phyloP scores from a whole-genome alignment of 768 basidiomycete genomes.

The Hygrocybe punicea region DNA sequence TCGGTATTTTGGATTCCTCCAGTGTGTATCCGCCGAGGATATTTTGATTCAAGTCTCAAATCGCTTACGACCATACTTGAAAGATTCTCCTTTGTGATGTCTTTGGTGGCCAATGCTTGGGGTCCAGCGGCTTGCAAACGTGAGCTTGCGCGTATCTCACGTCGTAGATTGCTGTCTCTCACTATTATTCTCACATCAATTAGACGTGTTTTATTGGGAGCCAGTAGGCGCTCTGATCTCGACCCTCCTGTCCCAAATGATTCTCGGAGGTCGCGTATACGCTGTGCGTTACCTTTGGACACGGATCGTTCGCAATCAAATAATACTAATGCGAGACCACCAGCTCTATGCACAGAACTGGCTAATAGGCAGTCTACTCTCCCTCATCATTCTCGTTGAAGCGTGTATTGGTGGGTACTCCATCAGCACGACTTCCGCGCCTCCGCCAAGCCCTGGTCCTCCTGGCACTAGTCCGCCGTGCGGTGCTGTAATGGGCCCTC shows the following conservation, averaged over 20 bases:
- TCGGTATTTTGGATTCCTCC: conserved; percentile 26
- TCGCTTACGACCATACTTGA: background rate
- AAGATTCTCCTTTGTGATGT: no score
- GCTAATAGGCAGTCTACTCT: conserved; percentile 11
- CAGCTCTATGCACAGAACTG: conserved; percentile 8
- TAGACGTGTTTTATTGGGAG: conserved; percentile 23
- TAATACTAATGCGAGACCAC: background rate
- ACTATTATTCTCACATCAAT: background rate
- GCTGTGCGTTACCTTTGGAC: conserved; percentile 12
- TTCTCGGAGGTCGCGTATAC: conserved; percentile 25
- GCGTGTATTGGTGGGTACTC: conserved; percentile 17
- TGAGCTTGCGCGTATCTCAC: no score
- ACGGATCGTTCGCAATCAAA: background rate
- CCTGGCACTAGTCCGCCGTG: conserved; percentile 14
- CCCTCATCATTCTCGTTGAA: conserved; percentile 11
- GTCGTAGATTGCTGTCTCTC: background rate
- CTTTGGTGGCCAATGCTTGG: no score
- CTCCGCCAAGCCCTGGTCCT: conserved; percentile 11
- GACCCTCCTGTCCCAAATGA: conserved; percentile 24
- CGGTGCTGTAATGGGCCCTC: conserved; percentile 20
- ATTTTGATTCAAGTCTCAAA: background rate
- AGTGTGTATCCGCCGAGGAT: conserved; percentile 7
- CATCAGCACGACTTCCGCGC: conserved; percentile 16
- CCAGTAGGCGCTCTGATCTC: conserved; percentile 27
- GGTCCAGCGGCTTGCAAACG: no score